Evolutionary conservation across 129 eudicot genomes (phyloP), one percentile per base, ranked within the genome.

Genomic region (Logfia minima): DNA sequence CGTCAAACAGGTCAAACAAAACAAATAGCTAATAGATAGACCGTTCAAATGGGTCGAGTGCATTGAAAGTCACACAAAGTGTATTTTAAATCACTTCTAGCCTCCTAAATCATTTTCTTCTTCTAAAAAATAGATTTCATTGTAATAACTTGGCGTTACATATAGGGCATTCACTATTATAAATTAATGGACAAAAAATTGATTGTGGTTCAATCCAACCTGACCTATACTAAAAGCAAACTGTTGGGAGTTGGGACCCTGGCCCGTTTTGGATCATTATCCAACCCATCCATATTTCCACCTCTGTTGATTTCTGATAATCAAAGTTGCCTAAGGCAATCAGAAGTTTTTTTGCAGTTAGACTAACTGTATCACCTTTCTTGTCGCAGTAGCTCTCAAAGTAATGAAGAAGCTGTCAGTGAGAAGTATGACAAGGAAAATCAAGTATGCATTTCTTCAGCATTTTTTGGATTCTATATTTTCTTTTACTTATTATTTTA

Each of bases 351-450:
- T 26, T 22, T 51, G 77, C 66, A 37, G 58, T 67, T 66, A 55
- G 74, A 63, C 48, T 48, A 71, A 66, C 28, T 70, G 67, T 39
- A 17, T 60, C 26, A 18, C 14, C 75, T 79, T 34, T 41, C 32
- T 61, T 71, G 66, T 73, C 76, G 68, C 92, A 93, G 98, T 83
- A 85, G 82, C 67, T 75, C 85, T 71, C 29, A 39, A 73, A 81
- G 53, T 21, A 62, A 77, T 78, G 87, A 87, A 67, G 87, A 51
- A 80, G 77, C 32, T 80, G 52, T 75, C 45, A 74, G 48, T 71
- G 87, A 59, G 64, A 82, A 72, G 80, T 66, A 69, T 55, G 89
- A 86, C 69, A 85, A 76, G 71, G 82, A 85, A 78, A 86, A 84
- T 62, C 88, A 84, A 70, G 99, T 94, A 94, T 10, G 99, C 60